Conservation (phyloP, 2,329 filamentous ascomycete genomes). For the Hymenoscyphus scutula region DNA sequence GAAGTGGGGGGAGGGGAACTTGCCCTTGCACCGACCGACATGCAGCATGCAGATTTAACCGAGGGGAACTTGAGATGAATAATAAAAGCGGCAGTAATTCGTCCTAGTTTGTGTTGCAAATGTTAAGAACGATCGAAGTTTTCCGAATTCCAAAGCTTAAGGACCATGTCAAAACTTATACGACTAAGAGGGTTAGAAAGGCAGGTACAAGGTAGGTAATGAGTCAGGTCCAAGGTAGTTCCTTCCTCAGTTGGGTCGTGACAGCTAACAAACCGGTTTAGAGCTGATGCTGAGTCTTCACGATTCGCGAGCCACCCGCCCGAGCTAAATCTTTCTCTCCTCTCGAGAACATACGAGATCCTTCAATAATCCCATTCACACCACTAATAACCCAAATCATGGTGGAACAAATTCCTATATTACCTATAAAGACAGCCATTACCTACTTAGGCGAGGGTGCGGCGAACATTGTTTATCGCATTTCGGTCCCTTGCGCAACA, state of each 20-base stretch:
- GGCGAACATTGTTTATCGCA: constrained; percentile 72
- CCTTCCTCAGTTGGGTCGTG: constrained; percentile 5
- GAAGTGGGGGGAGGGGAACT: neutral
- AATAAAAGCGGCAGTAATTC: too few relatives aligned
- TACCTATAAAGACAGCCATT: constrained; percentile 8
- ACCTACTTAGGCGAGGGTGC: constrained; percentile 64
- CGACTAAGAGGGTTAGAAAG: too few relatives aligned
- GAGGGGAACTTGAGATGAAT: too few relatives aligned
- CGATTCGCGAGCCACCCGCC: neutral
- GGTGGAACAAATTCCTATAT: neutral
- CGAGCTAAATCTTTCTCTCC: neutral
- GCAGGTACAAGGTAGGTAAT: too few relatives aligned
- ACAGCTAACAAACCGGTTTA: neutral
- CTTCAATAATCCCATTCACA: neutral
- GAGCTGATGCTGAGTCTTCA: too few relatives aligned
- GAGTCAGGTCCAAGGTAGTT: neutral
- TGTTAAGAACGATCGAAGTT: too few relatives aligned
- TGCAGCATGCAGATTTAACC: too few relatives aligned
- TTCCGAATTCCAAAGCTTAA: too few relatives aligned
- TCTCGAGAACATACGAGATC: neutral
- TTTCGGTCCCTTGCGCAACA: constrained; percentile 40
- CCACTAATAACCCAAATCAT: constrained; percentile 2
- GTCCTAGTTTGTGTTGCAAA: too few relatives aligned
- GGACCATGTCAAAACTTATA: too few relatives aligned
- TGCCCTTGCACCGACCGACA: too few relatives aligned